Evolutionary conservation across 2,329 filamentous ascomycete genomes (phyloP).

Genomic region (Ceratocystis alfenasii): DNA sequence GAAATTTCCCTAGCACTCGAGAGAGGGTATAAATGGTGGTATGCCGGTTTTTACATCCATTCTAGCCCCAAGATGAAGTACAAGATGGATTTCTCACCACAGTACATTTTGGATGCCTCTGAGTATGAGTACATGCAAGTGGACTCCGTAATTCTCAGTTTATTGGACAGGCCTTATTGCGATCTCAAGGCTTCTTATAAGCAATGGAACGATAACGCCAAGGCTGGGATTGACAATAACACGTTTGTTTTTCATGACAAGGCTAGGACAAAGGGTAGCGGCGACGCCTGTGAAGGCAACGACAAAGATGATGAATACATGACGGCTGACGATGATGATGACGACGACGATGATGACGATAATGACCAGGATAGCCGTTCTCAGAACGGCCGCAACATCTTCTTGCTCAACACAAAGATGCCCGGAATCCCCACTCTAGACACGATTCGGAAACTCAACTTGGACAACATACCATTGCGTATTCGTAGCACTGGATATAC

Average conservation of each 20-base stretch:
- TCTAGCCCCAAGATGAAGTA: slow-evolving; percentile 73
- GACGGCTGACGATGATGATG: slow-evolving; percentile 12
- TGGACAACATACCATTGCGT: slow-evolving; percentile 47
- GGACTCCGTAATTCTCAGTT: slow-evolving; percentile 30
- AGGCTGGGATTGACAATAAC: slow-evolving; percentile 8
- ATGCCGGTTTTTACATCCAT: slow-evolving; percentile 72
- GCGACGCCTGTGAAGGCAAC: slow-evolving; percentile 18
- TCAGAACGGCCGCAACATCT: slow-evolving; percentile 22
- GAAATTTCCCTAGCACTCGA: slow-evolving; percentile 62
- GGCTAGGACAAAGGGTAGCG: slow-evolving; percentile 15
- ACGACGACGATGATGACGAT: slow-evolving; percentile 21
- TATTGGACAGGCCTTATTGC: slow-evolving; percentile 3
- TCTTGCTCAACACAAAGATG: slow-evolving; percentile 50
- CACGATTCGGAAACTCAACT: slow-evolving; percentile 42
- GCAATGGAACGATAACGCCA: background rate
- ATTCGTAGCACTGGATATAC: slow-evolving; percentile 32
- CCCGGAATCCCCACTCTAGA: slow-evolving; percentile 51
- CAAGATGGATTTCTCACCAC: slow-evolving; percentile 67
- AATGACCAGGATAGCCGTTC: background rate
- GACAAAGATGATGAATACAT: slow-evolving; percentile 6
- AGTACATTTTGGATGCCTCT: slow-evolving; percentile 60
- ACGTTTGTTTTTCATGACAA: slow-evolving; percentile 27
- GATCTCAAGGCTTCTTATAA: background rate
- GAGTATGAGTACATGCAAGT: slow-evolving; percentile 50
- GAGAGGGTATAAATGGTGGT: slow-evolving; percentile 62